Evolutionary conservation across 1,284 basidiomycete species (phyloP).

Genomic region (Boletus smithii): DNA sequence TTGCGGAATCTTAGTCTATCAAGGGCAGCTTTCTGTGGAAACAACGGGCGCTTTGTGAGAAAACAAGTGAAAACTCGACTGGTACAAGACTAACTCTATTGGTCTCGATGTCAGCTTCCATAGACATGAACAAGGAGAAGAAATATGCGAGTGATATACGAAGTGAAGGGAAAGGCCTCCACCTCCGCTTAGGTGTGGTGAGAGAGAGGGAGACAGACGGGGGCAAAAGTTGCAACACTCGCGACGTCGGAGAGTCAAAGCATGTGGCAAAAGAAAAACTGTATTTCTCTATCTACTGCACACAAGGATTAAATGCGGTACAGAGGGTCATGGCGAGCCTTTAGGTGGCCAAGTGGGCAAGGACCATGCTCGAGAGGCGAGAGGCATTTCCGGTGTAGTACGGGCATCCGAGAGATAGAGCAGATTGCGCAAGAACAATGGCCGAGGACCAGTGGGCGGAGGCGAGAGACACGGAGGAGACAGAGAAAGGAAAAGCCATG

Average conservation of each 20-base stretch:
- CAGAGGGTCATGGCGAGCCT: constrained; percentile 9
- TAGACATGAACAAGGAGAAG: constrained; percentile 36
- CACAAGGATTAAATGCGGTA: constrained; percentile 25
- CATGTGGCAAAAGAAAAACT: constrained; percentile 46
- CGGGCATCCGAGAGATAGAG: neutral
- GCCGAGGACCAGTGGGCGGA: neutral
- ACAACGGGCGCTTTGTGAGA: constrained; percentile 35
- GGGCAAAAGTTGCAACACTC: constrained; percentile 30
- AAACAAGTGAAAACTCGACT: constrained; percentile 24
- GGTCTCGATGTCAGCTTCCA: constrained; percentile 36
- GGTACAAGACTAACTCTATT: constrained; percentile 40
- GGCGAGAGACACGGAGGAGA: neutral
- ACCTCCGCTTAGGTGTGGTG: constrained; percentile 25
- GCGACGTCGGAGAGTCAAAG: constrained; percentile 59
- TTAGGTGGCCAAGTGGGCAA: neutral
- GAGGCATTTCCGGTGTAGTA: neutral
- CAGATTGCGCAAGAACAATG: neutral
- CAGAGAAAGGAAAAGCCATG: neutral
- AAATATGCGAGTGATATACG: constrained; percentile 13
- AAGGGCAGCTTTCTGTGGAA: constrained; percentile 52
- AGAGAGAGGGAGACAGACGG: constrained; percentile 25
- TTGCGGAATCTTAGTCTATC: constrained; percentile 62
- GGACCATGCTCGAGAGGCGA: neutral
- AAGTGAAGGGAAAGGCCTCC: constrained; percentile 8
- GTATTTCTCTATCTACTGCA: constrained; percentile 37